Percentiles rank a stretch among this genome's conserved stretches.
These are phyloP conservation scores for Nicotiana rustica DNA, from an alignment of 305 asterid species.

Conservation along the genomic window DNA sequence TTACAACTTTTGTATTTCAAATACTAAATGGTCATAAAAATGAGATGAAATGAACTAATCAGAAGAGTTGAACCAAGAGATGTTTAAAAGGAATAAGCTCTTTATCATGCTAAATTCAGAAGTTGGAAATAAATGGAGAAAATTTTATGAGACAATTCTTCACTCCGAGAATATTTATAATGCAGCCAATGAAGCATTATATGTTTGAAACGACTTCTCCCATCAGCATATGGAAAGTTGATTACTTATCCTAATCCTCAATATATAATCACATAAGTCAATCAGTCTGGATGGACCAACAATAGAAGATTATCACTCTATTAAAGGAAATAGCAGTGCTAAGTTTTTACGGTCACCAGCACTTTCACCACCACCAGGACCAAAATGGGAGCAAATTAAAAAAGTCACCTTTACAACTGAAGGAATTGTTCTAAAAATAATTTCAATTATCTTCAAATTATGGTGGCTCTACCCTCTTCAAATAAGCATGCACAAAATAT, in stretches of 20 bases:
- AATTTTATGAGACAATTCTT: background rate
- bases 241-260: constrained; percentile 19
- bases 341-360: constrained; percentile 2
- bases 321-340: background rate
- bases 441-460: constrained; percentile 19
- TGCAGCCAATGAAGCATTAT: background rate
- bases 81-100: constrained; percentile 1
- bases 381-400: constrained; percentile 26
- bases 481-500: constrained; percentile 24
- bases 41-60: constrained; percentile 3
- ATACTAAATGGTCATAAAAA: background rate
- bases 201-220: constrained; percentile 22
- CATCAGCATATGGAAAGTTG: background rate
- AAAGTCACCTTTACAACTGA: background rate
- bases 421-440: constrained; percentile 17
- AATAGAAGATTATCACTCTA: background rate
- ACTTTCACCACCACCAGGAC: constrained; percentile 10
- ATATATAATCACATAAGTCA: background rate
- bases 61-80: background rate
- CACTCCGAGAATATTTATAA: background rate
- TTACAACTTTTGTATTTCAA: background rate
- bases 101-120: too few relatives aligned
- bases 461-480: constrained; percentile 17
- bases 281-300: background rate
- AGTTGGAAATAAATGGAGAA: background rate